Evolutionary conservation across 2,329 filamentous ascomycete species (phyloP), one percentile per base, ranked within the genome.

Genomic region (Biscogniauxia marginata): DNA sequence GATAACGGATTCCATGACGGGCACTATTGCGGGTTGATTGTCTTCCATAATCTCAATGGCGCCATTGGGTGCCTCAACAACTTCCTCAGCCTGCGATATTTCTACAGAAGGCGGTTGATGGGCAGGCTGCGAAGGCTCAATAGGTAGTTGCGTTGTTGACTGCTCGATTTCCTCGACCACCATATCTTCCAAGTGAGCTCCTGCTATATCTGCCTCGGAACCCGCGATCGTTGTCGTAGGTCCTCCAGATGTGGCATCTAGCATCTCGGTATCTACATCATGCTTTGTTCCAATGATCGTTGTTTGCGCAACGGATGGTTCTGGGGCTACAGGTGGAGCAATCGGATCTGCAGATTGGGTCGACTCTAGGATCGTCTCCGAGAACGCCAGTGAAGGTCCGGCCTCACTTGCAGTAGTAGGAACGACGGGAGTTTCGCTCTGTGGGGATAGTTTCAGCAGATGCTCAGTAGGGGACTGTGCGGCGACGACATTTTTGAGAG

Each of bases 401-500:
- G 21, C 46, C 23, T 59, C 57, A 47, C 43, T 23, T 7, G 30
- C 16, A 50, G 46, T 30, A 13, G 30, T 23, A 9, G n/a, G 21
- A 34, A 20, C 16, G 7, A 20, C 44, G 39, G 55, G 46, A 20
- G 55, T 47, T 52, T 47, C 54, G 16, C 54, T 44, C 19, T 46
- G 56, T n/a, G 59, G 55, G 7, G 60, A 46, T 4, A 64, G 50
- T 16, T 67, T 66, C 7, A 64, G 59, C 18, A 62, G 59, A 16
- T 72, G 64, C 19, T 77, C 74, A 0, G 74, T 76, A 0, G 80
- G 78, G 8, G 80, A 81, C 8, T 72, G 74, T 16, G 49, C 57
- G 30, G 80, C 57, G 23, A 79, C 70, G 34, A 82, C 78, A 49
- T 82, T 79, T 69, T 82, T 82, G 19, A 83, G 67, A 0, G 80